Evolutionary conservation across 805 yeast genomes (phyloP), one percentile per base, ranked within the genome.

Genomic region (Wickerhamiella kazuoi): DNA sequence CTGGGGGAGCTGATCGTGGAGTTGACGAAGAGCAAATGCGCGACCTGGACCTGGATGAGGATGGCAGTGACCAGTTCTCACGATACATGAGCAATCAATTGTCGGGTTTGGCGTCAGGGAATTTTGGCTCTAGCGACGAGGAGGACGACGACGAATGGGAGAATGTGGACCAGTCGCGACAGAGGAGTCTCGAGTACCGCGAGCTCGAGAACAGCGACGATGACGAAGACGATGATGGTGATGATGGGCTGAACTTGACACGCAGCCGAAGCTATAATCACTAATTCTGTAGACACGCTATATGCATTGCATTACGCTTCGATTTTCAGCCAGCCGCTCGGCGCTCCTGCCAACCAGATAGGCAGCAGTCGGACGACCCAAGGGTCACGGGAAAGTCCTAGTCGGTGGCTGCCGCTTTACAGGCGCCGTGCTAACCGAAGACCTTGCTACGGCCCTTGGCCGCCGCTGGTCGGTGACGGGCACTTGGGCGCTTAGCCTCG

Each of bases 21-120:
- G 26, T 35, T 32, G 41, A 41, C 8, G 42, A 36, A 11, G 52
- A 37, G n/a, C 43, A 44, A 30, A 49, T 49, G 21, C 46, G 45
- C 19, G 49, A 49, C 5, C 45, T 45, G 11, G 56, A 50, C 23
- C 46, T 41, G 37, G 47, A 47, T 32, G 49, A 47, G 19, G 54
- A 48, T 28, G 32, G 32, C 32, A 29, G 32, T 14, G 75, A 69
- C 48, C 75, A 72, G 53, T 74, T 76, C 50, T 67, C 78, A n/a
- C 64, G 76, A 43, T 80, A 79, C 53, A 76, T 80, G 74, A 69
- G 82, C 3, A 82, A 74, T 54, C 82, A 79, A 52, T 67, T 81
- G 56, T 68, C 77, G 14, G 71, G 67, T 43, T 67, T 63, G 4
- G 37, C 39, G 40, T 23, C 26, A 23, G 72, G 59, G 50, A 67